Evolutionary conservation across 805 yeast species (phyloP).

Genomic region (Hanseniaspora lindneri): DNA sequence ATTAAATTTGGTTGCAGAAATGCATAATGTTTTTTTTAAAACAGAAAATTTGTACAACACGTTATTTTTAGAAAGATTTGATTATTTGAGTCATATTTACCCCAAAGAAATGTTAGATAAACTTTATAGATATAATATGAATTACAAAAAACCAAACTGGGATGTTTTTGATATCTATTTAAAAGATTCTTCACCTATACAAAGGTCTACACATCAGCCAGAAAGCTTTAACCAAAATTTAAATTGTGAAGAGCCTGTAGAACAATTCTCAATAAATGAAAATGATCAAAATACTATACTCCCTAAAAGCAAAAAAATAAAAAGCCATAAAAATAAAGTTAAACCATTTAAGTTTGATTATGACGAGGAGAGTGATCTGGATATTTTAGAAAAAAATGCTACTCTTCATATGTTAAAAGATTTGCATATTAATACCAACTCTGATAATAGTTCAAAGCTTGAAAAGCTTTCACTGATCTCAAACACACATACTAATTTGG

Average conservation of each 20-base stretch:
- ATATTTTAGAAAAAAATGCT: neutral
- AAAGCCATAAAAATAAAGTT: conserved; percentile 37
- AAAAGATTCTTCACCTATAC: neutral
- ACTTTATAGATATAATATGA: neutral
- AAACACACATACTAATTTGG: neutral
- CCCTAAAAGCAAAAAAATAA: conserved; percentile 76
- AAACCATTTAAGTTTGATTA: neutral
- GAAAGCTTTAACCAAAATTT: no score
- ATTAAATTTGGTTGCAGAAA: conserved; percentile 2
- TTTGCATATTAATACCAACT: no score
- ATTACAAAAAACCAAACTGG: neutral
- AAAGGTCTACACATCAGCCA: no score
- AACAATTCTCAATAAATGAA: no score
- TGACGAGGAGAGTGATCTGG: neutral
- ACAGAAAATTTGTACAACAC: neutral
- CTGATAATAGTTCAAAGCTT: neutral
- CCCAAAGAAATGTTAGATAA: conserved; percentile 5
- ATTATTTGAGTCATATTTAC: neutral
- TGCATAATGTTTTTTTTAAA: neutral
- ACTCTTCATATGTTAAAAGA: no score
- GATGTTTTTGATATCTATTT: conserved; percentile 5
- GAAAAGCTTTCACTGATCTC: neutral
- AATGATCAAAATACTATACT: conserved; percentile 39
- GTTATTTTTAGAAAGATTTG: conserved; percentile 2
- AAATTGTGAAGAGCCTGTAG: no score